Base-by-base conservation (phyloP, 2,329 filamentous ascomycete species). In the Penicillium verrucosum region DNA sequence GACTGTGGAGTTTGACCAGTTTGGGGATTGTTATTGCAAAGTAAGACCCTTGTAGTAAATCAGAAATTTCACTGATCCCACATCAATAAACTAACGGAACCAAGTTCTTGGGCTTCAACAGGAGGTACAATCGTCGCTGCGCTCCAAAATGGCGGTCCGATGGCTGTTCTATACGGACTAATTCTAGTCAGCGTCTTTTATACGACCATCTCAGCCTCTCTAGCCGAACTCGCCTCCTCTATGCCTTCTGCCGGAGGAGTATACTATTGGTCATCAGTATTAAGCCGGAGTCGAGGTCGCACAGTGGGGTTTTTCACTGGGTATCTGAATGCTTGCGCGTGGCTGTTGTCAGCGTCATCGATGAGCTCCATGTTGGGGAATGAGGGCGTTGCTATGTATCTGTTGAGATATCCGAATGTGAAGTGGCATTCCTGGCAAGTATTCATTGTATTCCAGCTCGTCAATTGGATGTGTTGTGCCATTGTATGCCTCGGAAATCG, bases 81-180 rank as follows among this genome's bases (percentile, higher is more conserved):
- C 36, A 23, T 38, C 32, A n/a, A 18, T 11, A 23, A 21, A 41
- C 52, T 61, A 44, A 58, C 47, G 21, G 1, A 4, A 18, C 37
- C 29, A 37, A 85, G 84, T 60, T 82, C 83, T 4, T 87, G 84
- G 84, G 77, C 82, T 32, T 80, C 82, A 5, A 71, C 84, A n/a
- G 84, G 82, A 18, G 83, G 83, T 3, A 84, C 82, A 0, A 73
- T 73, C 36, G 75, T 80, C 12, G 75, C 82, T 30, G 80, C 81
- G 29, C 79, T 85, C 47, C 79, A 79, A 64, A 85, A 86, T 71
- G 83, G 84, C 40, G 84, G 84, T 0, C 81, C 83, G 0, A 82
- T 84, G 7, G 82, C 82, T 0, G 81, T 85, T 0, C 64, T 86
- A 0, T 86, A 84, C 66, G 82, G 84, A 60, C 81, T 85, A n/a